Percentiles rank a stretch among this genome's conserved stretches.
These are phyloP conservation scores for Metschnikowia baotianmanensis DNA, from an alignment of 805 yeast species.

Conservation along the genomic window DNA sequence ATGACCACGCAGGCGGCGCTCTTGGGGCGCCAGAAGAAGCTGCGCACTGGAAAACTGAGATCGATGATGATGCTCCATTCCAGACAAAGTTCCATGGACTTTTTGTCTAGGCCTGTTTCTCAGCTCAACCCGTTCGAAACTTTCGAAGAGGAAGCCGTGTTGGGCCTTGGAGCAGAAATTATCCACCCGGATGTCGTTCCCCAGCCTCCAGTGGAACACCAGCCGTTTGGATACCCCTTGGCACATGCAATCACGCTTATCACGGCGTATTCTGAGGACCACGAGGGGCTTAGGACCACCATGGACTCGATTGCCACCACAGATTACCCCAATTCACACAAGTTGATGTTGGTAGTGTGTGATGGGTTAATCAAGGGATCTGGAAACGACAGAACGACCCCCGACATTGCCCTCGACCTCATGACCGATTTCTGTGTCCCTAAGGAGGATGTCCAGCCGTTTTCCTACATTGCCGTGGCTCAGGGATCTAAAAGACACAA, in stretches of 20 bases:
- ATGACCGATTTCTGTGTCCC: slow-evolving; percentile 71
- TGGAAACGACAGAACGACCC: slow-evolving; percentile 84
- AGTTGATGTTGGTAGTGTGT: slow-evolving; percentile 78
- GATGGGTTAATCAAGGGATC: slow-evolving; percentile 95
- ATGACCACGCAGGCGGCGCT: slow-evolving; percentile 63
- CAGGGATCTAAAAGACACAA: slow-evolving; percentile 93
- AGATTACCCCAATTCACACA: slow-evolving; percentile 93
- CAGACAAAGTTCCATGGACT: slow-evolving; percentile 33
- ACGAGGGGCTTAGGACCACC: slow-evolving; percentile 79
- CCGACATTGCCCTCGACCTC: slow-evolving; percentile 84
- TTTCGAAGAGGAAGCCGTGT: slow-evolving; percentile 29
- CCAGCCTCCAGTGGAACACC: slow-evolving; percentile 86
- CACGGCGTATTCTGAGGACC: slow-evolving; percentile 95
- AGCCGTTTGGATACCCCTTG: slow-evolving; percentile 73
- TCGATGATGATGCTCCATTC: slow-evolving; percentile 15
- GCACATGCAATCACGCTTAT: slow-evolving; percentile 48
- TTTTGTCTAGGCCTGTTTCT: slow-evolving; percentile 29
- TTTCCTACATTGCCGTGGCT: slow-evolving; percentile 93
- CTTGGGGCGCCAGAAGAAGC: slow-evolving; percentile 22
- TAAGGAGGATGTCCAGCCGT: slow-evolving; percentile 71
- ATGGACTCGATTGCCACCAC: slow-evolving; percentile 93
- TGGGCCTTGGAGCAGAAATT: slow-evolving; percentile 54
- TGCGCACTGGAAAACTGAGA: slow-evolving; percentile 16
- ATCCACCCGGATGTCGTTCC: slow-evolving; percentile 79
- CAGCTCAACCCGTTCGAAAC: slow-evolving; percentile 34